Evolutionary conservation across 805 yeast species (phyloP).

Genomic region (Diddensiella santjacobensis): DNA sequence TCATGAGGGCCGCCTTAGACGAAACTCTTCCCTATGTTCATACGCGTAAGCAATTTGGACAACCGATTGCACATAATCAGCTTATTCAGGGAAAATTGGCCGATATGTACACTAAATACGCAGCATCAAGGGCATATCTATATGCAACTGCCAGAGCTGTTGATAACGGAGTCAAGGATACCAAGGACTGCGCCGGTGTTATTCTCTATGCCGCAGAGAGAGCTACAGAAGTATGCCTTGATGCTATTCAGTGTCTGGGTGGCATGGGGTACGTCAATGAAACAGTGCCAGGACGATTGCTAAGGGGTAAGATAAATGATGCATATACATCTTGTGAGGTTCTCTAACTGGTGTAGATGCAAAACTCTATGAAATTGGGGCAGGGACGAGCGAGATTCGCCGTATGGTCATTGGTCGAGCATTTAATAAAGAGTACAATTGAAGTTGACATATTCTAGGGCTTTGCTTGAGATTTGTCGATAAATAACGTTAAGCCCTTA

Average conservation of each 20-base stretch:
- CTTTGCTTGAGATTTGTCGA: too few species aligned
- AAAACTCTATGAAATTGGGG: conserved; percentile 34
- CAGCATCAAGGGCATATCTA: conserved; percentile 30
- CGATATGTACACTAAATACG: conserved; percentile 34
- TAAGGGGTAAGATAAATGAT: conserved; percentile 17
- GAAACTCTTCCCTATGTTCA: conserved; percentile 33
- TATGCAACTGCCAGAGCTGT: conserved; percentile 29
- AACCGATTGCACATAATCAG: conserved; percentile 32
- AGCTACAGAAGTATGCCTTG: conserved; percentile 32
- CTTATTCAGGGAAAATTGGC: conserved; percentile 34
- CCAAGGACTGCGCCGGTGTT: conserved; percentile 34
- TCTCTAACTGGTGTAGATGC: conserved; percentile 22
- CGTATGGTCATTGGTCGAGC: conserved; percentile 34
- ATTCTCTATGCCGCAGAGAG: conserved; percentile 35
- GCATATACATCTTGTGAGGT: neutral
- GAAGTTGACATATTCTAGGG: too few species aligned
- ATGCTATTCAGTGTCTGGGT: conserved; percentile 33
- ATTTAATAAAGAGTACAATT: conserved; percentile 29
- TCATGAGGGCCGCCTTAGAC: conserved; percentile 33
- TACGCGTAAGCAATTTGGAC: conserved; percentile 31
- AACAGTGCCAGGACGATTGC: conserved; percentile 32
- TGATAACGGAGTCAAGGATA: conserved; percentile 26
- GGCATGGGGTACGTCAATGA: conserved; percentile 35
- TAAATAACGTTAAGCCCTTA: too few species aligned
- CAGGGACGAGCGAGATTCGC: conserved; percentile 33